Conservation (phyloP, 2,329 filamentous ascomycete genomes). For the Epicoccum nigrum region DNA sequence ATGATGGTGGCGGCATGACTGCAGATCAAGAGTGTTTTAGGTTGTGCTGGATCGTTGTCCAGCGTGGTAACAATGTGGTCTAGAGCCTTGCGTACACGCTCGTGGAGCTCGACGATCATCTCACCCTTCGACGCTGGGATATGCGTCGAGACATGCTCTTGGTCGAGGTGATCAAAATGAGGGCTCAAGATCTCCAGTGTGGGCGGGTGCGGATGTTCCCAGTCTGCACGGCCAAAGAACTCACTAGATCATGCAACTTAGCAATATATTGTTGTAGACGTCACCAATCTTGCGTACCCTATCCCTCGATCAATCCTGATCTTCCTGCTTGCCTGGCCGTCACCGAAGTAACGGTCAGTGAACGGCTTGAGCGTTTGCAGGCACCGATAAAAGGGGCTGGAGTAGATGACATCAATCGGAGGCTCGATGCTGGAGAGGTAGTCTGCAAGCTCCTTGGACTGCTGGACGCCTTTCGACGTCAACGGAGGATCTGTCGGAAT, state of each 20-base stretch:
- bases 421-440: constrained; percentile 68
- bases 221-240: constrained; percentile 88
- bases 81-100: constrained; percentile 75
- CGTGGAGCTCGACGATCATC: constrained; percentile 77
- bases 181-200: constrained; percentile 65
- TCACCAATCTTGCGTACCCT: constrained; percentile 48
- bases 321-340: constrained; percentile 45
- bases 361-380: constrained; percentile 49
- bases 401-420: constrained; percentile 76
- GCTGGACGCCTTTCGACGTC: constrained; percentile 82
- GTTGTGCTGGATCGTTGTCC: constrained; percentile 68
- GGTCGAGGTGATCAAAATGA: constrained; percentile 68
- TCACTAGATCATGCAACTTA: constrained; percentile 63
- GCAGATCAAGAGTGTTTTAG: constrained; percentile 76
- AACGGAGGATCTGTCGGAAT: constrained; percentile 87
- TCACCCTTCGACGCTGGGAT: constrained; percentile 78
- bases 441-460: constrained; percentile 76
- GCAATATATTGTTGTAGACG: constrained; percentile 51
- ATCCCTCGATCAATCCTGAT: constrained; percentile 60
- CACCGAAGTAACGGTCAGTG: constrained; percentile 39
- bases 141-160: constrained; percentile 66
- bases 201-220: constrained; percentile 83
- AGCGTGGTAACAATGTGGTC: constrained; percentile 73
- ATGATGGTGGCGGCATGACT: constrained; percentile 92
- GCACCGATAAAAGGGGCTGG: constrained; percentile 52